Base-by-base conservation (phyloP, 306 rosid species). In the Geum urbanum region DNA sequence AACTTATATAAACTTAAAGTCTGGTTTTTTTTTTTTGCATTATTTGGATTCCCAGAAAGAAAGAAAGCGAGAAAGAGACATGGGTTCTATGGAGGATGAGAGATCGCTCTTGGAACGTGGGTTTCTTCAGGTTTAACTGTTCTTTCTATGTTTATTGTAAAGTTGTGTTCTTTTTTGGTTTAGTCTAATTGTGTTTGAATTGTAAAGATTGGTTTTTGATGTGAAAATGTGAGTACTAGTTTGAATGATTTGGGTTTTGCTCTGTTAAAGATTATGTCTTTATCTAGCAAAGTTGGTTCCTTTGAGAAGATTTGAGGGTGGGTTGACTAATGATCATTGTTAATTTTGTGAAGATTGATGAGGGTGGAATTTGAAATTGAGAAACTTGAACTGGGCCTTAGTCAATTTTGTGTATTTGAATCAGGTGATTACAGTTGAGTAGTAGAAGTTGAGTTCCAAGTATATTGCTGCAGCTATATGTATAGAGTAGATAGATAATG, bases 41-140 rank as follows among this genome's bases (percentile, higher is more conserved):
- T 19, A 15, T 52, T 52, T 24, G 40, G 10, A 43, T 4, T 0
- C 15, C 16, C 67, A 27, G 56, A 35, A 10, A 22, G 44, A 40
- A 7, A 69, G 47, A 64, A 24, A 24, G 62, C 24, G 6, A 56
- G 40, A 56, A 11, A 44, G 35, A 19, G 65, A 32, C 40, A 85
- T 85, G 89, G 82, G 87, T 65, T 82, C 85, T 71, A n/a, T 48
- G 5, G 89, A 76, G 22, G 82, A 77, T 0, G 83, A 69, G 8
- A 67, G 87, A 80, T 64, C 72, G 72, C 77, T 66, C 14, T 72
- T 85, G 83, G 89, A 82, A 79, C 74, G 67, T 53, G 89, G 87
- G 43, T 80, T 76, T 47, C 0, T 77, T 14, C 85, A 77, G 89
- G 89, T 85, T 66, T 52, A 32, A 40, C n/a, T 19, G 53, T 22